Conservation (phyloP, 2,329 filamentous ascomycete genomes). For the Calycina marina region DNA sequence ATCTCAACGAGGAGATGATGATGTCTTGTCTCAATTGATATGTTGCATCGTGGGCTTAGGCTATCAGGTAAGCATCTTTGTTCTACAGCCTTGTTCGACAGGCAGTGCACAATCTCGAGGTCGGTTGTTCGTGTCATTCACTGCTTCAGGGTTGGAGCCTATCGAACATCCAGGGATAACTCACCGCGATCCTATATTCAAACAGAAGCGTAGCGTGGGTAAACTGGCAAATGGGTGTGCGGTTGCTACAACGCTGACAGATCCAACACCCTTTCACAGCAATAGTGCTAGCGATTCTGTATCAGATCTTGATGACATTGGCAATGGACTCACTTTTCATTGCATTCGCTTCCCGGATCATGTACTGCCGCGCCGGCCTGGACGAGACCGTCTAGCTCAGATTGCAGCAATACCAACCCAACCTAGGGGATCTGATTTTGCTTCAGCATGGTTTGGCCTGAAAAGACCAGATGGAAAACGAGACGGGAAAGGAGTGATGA, state of each 20-base stretch:
- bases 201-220: slow-evolving; percentile 33
- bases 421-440: slow-evolving; percentile 40
- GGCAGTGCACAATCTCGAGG: slow-evolving; percentile 52
- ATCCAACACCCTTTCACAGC: slow-evolving; percentile 44
- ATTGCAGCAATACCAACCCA: slow-evolving; percentile 43
- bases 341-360: slow-evolving; percentile 59
- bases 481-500: slow-evolving; percentile 25
- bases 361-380: slow-evolving; percentile 28
- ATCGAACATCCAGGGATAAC: slow-evolving; percentile 42
- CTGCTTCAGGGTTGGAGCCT: slow-evolving; percentile 47
- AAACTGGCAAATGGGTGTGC: slow-evolving; percentile 40
- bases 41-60: slow-evolving; percentile 61
- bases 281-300: slow-evolving; percentile 38
- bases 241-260: slow-evolving; percentile 38
- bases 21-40: slow-evolving; percentile 60
- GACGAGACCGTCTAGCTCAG: slow-evolving; percentile 20
- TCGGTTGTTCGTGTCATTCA: slow-evolving; percentile 56
- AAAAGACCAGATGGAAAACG: too few species aligned
- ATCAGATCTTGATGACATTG: slow-evolving; percentile 45
- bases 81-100: slow-evolving; percentile 54
- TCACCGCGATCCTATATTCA: slow-evolving; percentile 40
- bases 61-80: slow-evolving; percentile 56
- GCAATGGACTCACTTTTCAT: slow-evolving; percentile 43
- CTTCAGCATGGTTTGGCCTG: slow-evolving; percentile 32
- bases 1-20: slow-evolving; percentile 36